Evolutionary conservation across 495 filamentous ascomycete species (phyloP), one percentile per base, ranked within the genome.

Genomic region (Penicillium pulvis): DNA sequence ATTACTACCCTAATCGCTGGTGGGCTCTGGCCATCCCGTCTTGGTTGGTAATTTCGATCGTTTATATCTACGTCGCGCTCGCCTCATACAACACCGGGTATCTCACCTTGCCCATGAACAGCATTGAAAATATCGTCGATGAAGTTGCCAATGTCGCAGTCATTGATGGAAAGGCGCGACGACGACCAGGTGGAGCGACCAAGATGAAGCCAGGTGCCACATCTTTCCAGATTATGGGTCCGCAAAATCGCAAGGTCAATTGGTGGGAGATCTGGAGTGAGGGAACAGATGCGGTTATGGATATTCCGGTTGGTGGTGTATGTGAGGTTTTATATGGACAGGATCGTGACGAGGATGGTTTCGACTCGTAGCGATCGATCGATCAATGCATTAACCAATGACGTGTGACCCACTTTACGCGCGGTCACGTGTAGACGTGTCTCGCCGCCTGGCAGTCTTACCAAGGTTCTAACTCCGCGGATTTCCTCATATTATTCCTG

Each of bases 1-100:
- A 91, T 77, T 98, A 98, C 79, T 98, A 97, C 61, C 94, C 95
- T 3, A 90, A 96, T 69, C 86, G 94, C 23, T 98, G 94, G 94
- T 98, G 94, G 94, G 89, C 88, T 30, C 80, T 98, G 10, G 94
- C 94, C 1, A 85, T 97, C 16, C 94, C 94, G 1, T 84, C 87
- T 3, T 98, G 91, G 76, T 75, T 97, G 45, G 93, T 97, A 48
- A 93, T 96, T 85, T 69, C 82, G 23, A 79, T 97, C 16, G 83
- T 94, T 19, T 98, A 94, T 71, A 93, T 98, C 55, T 99, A 96
- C 73, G 86, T 97, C 16, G 94, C 95, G 42, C 81, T 99, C 31
- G 92, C 94, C 42, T 82, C 82, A 30, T 98, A 97, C 71, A 99
- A 99, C 69, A 91, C 87, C 5, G 88, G 88, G 59, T 90, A 92